Evolutionary conservation across 2,329 filamentous ascomycete genomes (phyloP).

Genomic region (Mycosphaerelloides madeirae): DNA sequence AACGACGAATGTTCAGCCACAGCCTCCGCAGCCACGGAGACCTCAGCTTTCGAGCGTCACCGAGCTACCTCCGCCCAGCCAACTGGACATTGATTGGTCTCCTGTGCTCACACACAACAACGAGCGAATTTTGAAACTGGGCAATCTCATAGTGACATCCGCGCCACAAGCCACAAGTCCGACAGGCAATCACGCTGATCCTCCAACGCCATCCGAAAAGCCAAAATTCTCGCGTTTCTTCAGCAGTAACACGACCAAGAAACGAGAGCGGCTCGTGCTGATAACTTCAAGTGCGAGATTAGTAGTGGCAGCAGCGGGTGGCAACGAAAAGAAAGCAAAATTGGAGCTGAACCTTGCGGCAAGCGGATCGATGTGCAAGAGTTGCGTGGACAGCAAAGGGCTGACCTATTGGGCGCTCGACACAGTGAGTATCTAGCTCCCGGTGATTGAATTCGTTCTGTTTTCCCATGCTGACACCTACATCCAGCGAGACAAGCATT

Average conservation of each 20-base stretch:
- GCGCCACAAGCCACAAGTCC: conserved; percentile 72
- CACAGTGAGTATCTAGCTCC: conserved; percentile 62
- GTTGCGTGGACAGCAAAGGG: conserved; percentile 78
- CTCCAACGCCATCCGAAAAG: conserved; percentile 48
- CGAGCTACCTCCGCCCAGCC: conserved; percentile 90
- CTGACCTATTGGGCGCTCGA: conserved; percentile 86
- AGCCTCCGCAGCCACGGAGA: conserved; percentile 33
- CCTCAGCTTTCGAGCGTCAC: conserved; percentile 80
- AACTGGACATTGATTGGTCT: conserved; percentile 97
- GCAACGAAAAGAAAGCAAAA: conserved; percentile 93
- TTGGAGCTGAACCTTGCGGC: conserved; percentile 80
- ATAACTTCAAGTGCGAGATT: conserved; percentile 88
- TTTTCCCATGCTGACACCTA: conserved; percentile 14
- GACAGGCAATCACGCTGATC: conserved; percentile 64
- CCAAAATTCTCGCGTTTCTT: conserved; percentile 94
- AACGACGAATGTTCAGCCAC: conserved; percentile 4
- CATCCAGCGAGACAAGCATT: conserved; percentile 75
- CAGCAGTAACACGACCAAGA: conserved; percentile 84
- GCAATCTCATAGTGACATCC: conserved; percentile 80
- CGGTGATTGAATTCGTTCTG: neutral
- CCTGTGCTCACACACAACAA: conserved; percentile 86
- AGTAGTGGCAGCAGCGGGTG: conserved; percentile 82
- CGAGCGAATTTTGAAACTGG: conserved; percentile 89
- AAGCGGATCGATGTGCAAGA: conserved; percentile 72
- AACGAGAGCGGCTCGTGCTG: conserved; percentile 88